Conservation (phyloP, 2,329 filamentous ascomycete species). For the Paracoccidioides brasiliensis region DNA sequence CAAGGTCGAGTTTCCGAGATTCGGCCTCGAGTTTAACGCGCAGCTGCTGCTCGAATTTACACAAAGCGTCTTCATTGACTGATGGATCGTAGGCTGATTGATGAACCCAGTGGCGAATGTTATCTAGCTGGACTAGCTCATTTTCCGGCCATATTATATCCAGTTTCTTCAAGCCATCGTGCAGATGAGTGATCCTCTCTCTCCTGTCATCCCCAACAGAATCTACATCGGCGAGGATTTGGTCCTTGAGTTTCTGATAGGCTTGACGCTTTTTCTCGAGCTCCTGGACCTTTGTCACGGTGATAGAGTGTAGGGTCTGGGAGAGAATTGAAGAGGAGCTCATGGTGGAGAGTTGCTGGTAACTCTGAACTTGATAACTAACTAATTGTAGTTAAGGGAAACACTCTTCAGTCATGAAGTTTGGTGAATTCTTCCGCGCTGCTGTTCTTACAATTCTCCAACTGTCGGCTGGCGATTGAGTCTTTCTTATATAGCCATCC, state of each 20-base stretch:
- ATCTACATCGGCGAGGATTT: constrained; percentile 9
- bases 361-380: not conserved
- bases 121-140: constrained; percentile 12
- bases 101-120: constrained; percentile 24
- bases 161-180: constrained; percentile 10
- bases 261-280: constrained; percentile 15
- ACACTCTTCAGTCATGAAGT: not conserved
- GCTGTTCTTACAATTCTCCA: not conserved
- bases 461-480: not conserved
- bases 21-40: constrained; percentile 22
- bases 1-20: constrained; percentile 25
- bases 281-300: constrained; percentile 17
- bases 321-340: constrained; percentile 11
- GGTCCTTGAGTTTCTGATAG: constrained; percentile 9
- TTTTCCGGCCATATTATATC: constrained; percentile 6
- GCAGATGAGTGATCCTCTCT: constrained; percentile 4
- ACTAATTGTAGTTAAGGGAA: not conserved
- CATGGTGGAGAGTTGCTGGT: not conserved
- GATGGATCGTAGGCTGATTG: constrained; percentile 28
- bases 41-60: constrained; percentile 21
- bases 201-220: constrained; percentile 4
- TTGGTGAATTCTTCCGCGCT: not conserved
- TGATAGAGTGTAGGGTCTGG: constrained; percentile 10
- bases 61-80: constrained; percentile 21
- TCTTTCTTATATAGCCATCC: not conserved